Percentiles rank a stretch among this genome's conserved stretches.
Evolutionary conservation across 345 rosid species (phyloP).

Genomic region (Eutrema japonicum): DNA sequence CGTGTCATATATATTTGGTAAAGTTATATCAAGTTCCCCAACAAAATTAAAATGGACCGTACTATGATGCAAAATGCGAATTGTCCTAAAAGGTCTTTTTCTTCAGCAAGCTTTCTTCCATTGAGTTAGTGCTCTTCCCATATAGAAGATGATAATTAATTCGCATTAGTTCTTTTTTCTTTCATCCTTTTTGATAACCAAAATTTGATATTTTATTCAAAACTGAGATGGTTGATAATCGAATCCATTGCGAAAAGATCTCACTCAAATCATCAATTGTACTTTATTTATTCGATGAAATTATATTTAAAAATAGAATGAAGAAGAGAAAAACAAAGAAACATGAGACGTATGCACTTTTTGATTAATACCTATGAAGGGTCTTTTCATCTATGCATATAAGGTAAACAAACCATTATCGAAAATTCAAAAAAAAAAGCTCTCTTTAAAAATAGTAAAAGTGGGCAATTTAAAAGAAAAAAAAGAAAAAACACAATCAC

Average conservation of each 20-base stretch:
- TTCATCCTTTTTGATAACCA: conserved; percentile 30
- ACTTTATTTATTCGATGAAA: conserved; percentile 24
- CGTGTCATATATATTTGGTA: conserved; percentile 32
- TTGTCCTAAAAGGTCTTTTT: conserved; percentile 44
- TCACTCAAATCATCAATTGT: conserved; percentile 20
- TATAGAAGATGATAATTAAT: conserved; percentile 44
- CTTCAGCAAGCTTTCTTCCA: conserved; percentile 47
- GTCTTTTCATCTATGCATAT: conserved; percentile 35
- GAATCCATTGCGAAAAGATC: conserved; percentile 26
- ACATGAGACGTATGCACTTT: conserved; percentile 42
- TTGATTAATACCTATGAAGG: conserved; percentile 36
- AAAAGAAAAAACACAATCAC: conserved; percentile 41
- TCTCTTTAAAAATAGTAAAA: conserved; percentile 21
- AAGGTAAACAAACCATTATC: conserved; percentile 28
- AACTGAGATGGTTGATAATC: conserved; percentile 33
- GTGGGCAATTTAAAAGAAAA: conserved; percentile 14
- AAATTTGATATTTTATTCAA: conserved; percentile 34
- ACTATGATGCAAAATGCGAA: conserved; percentile 43
- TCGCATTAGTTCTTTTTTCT: conserved; percentile 34
- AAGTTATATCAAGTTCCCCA: conserved; percentile 30
- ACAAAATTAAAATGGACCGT: conserved; percentile 23
- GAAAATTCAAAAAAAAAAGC: neutral
- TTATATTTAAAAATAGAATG: conserved; percentile 26
- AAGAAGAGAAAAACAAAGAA: conserved; percentile 27
- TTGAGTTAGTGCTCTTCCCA: conserved; percentile 50